Percentiles rank a stretch among this genome's conserved stretches.
phyloP scores from a whole-genome alignment of 78 protist species.

The Dictyostelium firmibasis region DNA sequence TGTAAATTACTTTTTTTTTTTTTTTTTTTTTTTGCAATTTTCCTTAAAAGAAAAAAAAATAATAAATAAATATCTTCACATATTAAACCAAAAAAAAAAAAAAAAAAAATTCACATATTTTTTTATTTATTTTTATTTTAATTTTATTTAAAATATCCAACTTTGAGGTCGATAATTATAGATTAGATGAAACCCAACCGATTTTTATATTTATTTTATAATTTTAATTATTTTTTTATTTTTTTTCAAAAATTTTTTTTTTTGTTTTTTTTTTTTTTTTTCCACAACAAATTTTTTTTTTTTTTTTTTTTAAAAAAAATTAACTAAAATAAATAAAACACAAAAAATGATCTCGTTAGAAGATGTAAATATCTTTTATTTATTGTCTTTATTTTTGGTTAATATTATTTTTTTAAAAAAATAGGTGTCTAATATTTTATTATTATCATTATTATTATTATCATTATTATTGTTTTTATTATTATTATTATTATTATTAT shows the following conservation, averaged over 20 bases:
- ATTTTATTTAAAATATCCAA: neutral
- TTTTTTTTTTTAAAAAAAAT: neutral
- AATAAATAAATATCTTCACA: too few relatives aligned
- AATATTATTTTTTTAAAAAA: neutral
- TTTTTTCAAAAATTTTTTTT: neutral
- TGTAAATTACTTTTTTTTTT: neutral
- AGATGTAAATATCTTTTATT: constrained; percentile 17
- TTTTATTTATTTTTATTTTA: too few relatives aligned
- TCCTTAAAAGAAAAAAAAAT: too few relatives aligned
- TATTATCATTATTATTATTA: neutral
- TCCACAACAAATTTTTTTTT: neutral
- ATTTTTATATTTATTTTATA: neutral
- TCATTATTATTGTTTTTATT: neutral
- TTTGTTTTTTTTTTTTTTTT: constrained; percentile 5
- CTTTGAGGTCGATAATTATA: neutral
- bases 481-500: neutral
- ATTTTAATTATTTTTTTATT: neutral
- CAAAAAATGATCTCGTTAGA: constrained; percentile 26
- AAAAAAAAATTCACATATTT: too few relatives aligned
- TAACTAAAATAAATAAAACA: neutral
- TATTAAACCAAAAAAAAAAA: too few relatives aligned
- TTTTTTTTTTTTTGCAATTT: too few relatives aligned
- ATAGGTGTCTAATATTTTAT: neutral
- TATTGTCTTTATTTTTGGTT: neutral
- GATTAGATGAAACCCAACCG: neutral